Percentiles rank a stretch among this genome's conserved stretches.
These are phyloP conservation scores for Nematodospora valgi DNA, from an alignment of 805 yeast genomes.

Conservation along the genomic window DNA sequence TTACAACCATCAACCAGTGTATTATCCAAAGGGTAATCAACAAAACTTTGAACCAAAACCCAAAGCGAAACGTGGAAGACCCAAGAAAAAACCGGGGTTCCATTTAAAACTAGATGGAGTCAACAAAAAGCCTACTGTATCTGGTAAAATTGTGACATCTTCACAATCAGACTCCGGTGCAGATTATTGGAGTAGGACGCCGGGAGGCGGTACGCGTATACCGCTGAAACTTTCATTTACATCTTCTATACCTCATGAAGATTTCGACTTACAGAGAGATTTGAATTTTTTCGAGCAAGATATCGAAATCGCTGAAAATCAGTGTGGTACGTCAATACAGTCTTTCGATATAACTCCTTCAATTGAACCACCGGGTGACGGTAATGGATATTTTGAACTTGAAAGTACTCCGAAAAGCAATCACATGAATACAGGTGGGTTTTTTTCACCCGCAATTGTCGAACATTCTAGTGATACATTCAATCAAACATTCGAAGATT, in stretches of 20 bases:
- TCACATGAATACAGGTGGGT: slow-evolving; percentile 7
- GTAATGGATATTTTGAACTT: slow-evolving; percentile 9
- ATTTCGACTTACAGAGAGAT: not conserved
- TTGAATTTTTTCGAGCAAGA: slow-evolving; percentile 4
- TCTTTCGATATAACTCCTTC: slow-evolving; percentile 25
- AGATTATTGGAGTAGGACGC: slow-evolving; percentile 11
- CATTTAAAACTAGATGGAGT: slow-evolving; percentile 24
- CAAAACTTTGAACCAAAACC: slow-evolving; percentile 6
- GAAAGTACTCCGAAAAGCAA: not conserved
- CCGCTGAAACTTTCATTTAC: slow-evolving; percentile 5
- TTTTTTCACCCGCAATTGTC: slow-evolving; percentile 12
- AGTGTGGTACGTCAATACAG: slow-evolving; percentile 3
- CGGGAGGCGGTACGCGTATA: not conserved
- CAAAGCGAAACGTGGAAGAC: slow-evolving; percentile 9
- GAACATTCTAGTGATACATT: slow-evolving; percentile 9
- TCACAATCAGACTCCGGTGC: slow-evolving; percentile 18
- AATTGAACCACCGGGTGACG: slow-evolving; percentile 28
- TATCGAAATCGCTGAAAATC: slow-evolving; percentile 5
- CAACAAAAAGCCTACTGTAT: slow-evolving; percentile 5
- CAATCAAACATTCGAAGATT: slow-evolving; percentile 12
- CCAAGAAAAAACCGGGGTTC: slow-evolving; percentile 22
- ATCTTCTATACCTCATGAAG: slow-evolving; percentile 1
- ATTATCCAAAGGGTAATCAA: not conserved
- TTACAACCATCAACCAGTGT: slow-evolving; percentile 1
- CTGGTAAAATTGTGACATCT: slow-evolving; percentile 11